phyloP scores from a whole-genome alignment of 2,329 filamentous ascomycete species.

The Hymenoscyphus occultus region DNA sequence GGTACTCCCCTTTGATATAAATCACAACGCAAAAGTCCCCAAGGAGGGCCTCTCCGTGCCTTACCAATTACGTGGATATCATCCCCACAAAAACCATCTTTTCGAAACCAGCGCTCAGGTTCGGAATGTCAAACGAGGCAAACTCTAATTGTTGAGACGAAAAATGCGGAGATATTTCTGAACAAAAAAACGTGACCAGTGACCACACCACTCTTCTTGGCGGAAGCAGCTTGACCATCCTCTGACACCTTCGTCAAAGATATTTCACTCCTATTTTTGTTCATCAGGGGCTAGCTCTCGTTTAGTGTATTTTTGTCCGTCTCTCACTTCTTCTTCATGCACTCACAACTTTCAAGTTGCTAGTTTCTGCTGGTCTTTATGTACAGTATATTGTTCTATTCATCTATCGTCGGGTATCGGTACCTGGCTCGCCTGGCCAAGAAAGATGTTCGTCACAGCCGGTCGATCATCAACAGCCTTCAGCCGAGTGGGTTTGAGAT shows the following conservation, averaged over 20 bases:
- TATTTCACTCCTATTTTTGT: background rate
- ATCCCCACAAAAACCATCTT: background rate
- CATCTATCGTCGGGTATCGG: background rate
- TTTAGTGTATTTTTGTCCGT: background rate
- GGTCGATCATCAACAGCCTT: background rate
- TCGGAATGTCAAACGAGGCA: background rate
- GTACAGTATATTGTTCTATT: background rate
- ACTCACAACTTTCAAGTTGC: background rate
- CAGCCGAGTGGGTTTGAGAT: background rate
- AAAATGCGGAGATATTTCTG: background rate
- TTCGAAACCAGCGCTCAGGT: background rate
- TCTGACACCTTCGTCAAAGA: background rate
- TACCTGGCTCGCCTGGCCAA: too few relatives aligned
- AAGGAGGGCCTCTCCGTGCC: background rate
- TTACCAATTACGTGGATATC: background rate
- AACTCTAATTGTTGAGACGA: slow-evolving; percentile 1
- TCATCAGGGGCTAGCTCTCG: background rate
- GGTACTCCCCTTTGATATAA: too few relatives aligned
- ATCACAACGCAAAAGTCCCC: too few relatives aligned
- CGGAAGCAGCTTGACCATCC: background rate
- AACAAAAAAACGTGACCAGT: background rate
- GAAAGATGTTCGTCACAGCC: background rate
- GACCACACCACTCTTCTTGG: background rate
- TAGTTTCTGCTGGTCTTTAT: background rate
- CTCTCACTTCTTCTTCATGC: background rate